A percentile compares a stretch with the other conserved stretches of the same genome.
phyloP scores from a whole-genome alignment of 1,139 yeast species.

The Saccharomyces hybrid region DNA sequence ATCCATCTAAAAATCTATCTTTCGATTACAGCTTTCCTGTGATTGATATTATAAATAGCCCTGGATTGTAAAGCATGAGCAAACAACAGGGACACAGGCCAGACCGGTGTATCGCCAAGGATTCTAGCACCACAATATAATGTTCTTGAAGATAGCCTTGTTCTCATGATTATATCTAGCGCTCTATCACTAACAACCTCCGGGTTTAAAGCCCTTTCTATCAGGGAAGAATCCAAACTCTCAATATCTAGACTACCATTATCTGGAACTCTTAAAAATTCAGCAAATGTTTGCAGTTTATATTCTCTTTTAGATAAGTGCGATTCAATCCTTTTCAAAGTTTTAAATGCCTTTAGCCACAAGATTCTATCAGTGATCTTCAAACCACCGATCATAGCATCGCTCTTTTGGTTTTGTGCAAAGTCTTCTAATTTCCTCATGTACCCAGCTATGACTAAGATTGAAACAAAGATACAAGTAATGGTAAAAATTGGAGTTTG shows the following conservation, averaged over 20 bases:
- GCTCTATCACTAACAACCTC: slow-evolving; percentile 37
- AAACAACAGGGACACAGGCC: slow-evolving; percentile 71
- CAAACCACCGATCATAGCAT: slow-evolving; percentile 11
- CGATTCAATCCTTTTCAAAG: slow-evolving; percentile 12
- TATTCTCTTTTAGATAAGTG: slow-evolving; percentile 40
- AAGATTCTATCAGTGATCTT: slow-evolving; percentile 34
- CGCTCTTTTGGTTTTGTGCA: slow-evolving; percentile 29
- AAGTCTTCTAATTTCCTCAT: slow-evolving; percentile 47
- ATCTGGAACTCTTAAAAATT: slow-evolving; percentile 45
- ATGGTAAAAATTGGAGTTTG: slow-evolving; percentile 55
- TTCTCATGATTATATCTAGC: slow-evolving; percentile 38
- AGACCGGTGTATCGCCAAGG: slow-evolving; percentile 72
- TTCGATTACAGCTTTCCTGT: slow-evolving; percentile 1
- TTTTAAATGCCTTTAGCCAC: slow-evolving; percentile 20
- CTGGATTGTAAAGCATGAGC: slow-evolving; percentile 69
- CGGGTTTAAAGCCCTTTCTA: slow-evolving; percentile 39
- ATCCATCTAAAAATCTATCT: background rate
- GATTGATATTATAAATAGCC: slow-evolving; percentile 36
- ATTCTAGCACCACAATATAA: slow-evolving; percentile 63
- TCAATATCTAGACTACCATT: slow-evolving; percentile 48
- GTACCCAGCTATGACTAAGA: slow-evolving; percentile 55
- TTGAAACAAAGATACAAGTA: slow-evolving; percentile 56
- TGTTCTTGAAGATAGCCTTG: slow-evolving; percentile 48
- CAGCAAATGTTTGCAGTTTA: slow-evolving; percentile 42
- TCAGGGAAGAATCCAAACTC: slow-evolving; percentile 38